Percentiles rank a stretch among this genome's conserved stretches.
phyloP scores from a whole-genome alignment of 1,139 yeast species.

The Meyerozyma smithsonii region DNA sequence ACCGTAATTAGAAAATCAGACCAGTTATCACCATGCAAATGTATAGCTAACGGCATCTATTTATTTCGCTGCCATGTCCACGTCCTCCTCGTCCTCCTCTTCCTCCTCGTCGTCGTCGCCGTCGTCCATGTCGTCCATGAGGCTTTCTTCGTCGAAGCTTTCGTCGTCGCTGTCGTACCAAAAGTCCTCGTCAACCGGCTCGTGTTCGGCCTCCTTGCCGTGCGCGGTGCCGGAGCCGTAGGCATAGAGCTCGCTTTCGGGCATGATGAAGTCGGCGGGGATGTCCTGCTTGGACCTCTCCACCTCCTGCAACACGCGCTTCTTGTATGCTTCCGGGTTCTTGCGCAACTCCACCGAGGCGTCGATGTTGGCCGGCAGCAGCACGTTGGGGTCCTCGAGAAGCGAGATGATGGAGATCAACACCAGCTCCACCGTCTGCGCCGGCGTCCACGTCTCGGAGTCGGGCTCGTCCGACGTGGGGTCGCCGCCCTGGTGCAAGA shows the following conservation, averaged over 20 bases:
- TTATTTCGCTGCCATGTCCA: constrained; percentile 30
- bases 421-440: constrained; percentile 90
- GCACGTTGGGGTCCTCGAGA: constrained; percentile 87
- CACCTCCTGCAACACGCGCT: constrained; percentile 77
- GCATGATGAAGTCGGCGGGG: constrained; percentile 82
- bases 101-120: constrained; percentile 56
- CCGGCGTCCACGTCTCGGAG: constrained; percentile 94
- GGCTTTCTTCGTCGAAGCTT: constrained; percentile 50
- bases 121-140: constrained; percentile 49
- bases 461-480: constrained; percentile 89
- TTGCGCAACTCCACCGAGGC: constrained; percentile 92
- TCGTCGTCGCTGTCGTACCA: constrained; percentile 74
- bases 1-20: not conserved
- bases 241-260: constrained; percentile 57
- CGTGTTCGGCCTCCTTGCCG: constrained; percentile 46
- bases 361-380: constrained; percentile 94
- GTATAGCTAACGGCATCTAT: not conserved
- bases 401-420: constrained; percentile 84
- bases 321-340: constrained; percentile 73
- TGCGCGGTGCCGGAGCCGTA: constrained; percentile 44
- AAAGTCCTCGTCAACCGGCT: constrained; percentile 77
- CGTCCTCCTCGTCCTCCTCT: constrained; percentile 45
- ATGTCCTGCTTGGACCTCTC: constrained; percentile 78
- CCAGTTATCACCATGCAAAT: constrained; percentile 1
- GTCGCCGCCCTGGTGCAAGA: constrained; percentile 86